Base-by-base conservation (phyloP, 768 basidiomycete genomes). In the Tulasnella sp. region DNA sequence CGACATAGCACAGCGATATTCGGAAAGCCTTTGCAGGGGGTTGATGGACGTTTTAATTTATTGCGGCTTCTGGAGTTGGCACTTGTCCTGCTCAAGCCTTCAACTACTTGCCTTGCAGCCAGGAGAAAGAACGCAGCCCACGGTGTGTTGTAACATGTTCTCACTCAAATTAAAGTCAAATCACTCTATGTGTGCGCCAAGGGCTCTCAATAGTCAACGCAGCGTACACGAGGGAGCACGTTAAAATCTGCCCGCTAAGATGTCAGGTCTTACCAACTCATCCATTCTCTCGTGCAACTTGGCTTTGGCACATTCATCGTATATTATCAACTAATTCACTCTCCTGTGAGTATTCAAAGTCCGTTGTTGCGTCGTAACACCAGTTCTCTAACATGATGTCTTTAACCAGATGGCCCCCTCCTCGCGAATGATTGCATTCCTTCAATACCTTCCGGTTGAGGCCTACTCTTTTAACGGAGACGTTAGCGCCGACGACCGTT, bases 391-490 rank as follows among this genome's bases (percentile, higher is more conserved):
- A 69, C 8, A 54, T 24, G 24, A 34, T 34, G 16, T 46, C 16
- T 69, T 28, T 9, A 28, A 69, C 9, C 64, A 69, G 64, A 69
- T 69, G 64, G 11, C 64, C 16, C 77, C 58, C 4, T 78, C 77
- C 41, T 48, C 77, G 37, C 77, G 77, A 72, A 78, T 78, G 77
- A 78, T 40, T 37, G 77, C 77, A 22, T 78, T 78, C 77, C 77
- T 78, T 41, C 77, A 78, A 44, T 78, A 28, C 60, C 60, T 78
- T 20, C 77, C 77, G 16, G 40, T 54, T n/a, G 72, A 73, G 8
- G 79, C 79, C 18, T 80, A 75, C 48, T 18, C n/a, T n/a, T 74
- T 80, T 34, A 44, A 11, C 50, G 79, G 79, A 44, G 69, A 80
- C 14, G 46, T 80, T 80, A 69, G 79, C 22, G 79, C 72, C 16